Base-by-base conservation (phyloP, 2,329 filamentous ascomycete species). In the Pezicula rhizophila region DNA sequence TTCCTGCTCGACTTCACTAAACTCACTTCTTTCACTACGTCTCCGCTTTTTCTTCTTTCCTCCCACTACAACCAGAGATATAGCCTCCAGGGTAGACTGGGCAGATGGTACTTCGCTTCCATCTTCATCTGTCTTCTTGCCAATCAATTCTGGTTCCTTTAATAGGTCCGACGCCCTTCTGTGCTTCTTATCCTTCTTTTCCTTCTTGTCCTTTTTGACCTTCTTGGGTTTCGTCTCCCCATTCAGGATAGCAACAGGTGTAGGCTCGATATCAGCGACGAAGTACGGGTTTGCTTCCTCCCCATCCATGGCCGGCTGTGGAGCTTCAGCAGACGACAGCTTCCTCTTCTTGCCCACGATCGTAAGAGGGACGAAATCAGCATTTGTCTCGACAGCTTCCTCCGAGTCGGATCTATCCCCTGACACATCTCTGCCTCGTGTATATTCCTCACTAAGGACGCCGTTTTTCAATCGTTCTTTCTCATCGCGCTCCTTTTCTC, bases 221-320 rank as follows among this genome's bases (percentile, higher is more conserved):
- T 3, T 39, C 26, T 3, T 28, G 25, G 18, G 28, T 20, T 3
- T 40, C 25, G 23, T 46, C 44, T n/a, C n/a, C 25, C 28, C 28
- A 31, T 7, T 31, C 11, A 17, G 49, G 10, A 34, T 35, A 33
- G 18, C 17, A 2, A 58, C 50, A 1, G 60, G 56, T 34, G 56
- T 60, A n/a, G 58, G 57, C 23, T 59, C 47, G 1, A 57, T 53
- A 42, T 61, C 57, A 28, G 60, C 50, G 7, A 59, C 53, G 12
- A 61, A 61, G 42, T 55, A 57, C 33, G 53, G 51, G 44, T 31
- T 31, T 12, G 28, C 28, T 11, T 31, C 28, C 12, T 2, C 28
- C 28, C 12, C 28, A 31, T 31, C 28, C 28, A 10, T 10, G 4
- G 28, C 28, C 28, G 8, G 28, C 5, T 10, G 2, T 4, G 28